A percentile compares a stretch with the other conserved stretches of the same genome.
Conservation (phyloP, 225 moss, liverwort and hornwort genomes). For the Marchantia polymorpha region DNA sequence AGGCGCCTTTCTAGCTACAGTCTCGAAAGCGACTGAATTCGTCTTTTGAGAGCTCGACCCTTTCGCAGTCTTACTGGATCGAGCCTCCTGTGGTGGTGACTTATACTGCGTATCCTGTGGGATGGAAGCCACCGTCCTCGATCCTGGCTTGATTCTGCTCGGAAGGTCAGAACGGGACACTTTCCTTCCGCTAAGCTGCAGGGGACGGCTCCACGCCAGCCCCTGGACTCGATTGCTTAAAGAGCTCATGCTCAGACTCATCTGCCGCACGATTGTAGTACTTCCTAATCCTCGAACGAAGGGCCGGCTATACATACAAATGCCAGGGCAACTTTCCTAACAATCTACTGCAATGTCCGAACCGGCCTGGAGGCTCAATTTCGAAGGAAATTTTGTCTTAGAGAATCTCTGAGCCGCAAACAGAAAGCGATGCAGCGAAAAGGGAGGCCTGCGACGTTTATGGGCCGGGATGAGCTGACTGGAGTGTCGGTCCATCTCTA, state of each 20-base stretch:
- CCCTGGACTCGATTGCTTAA: background rate
- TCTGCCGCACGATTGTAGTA: background rate
- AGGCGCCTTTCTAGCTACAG: conserved; percentile 54
- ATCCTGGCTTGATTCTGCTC: background rate
- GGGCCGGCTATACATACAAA: background rate
- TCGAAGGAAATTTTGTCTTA: no score
- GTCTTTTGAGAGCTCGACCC: background rate
- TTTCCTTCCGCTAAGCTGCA: background rate
- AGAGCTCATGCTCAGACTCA: background rate
- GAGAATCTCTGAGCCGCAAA: no score
- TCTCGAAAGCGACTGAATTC: conserved; percentile 42
- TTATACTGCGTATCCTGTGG: conserved; percentile 12
- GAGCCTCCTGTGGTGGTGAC: background rate
- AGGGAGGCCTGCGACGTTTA: no score
- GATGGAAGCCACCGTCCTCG: background rate
- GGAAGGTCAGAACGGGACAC: background rate
- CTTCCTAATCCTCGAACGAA: no score
- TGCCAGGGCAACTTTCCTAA: background rate
- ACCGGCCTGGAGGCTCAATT: background rate
- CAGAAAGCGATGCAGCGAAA: no score
- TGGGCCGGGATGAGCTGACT: no score
- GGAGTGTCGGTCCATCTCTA: no score
- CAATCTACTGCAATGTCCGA: background rate
- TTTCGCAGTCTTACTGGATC: background rate
- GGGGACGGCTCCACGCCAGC: background rate